Conservation (phyloP, 2,329 filamentous ascomycete species). For the Rhinocladiella mackenziei region DNA sequence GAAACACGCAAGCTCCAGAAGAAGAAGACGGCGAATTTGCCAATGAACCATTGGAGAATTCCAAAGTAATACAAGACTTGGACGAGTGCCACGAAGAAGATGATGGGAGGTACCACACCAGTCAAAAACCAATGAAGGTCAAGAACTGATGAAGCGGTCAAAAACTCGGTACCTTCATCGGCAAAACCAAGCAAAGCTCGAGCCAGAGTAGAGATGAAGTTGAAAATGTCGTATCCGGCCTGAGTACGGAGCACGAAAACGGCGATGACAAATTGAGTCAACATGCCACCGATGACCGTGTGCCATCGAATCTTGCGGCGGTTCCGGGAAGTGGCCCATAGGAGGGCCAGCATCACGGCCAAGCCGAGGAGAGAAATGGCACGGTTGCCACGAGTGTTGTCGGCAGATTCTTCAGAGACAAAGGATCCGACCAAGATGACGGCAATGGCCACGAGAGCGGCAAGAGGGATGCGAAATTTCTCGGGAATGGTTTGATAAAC, state of each 20-base stretch:
- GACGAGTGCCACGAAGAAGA: conserved; percentile 93
- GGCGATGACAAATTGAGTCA: conserved; percentile 81
- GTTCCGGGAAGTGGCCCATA: conserved; percentile 70
- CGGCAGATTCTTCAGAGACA: conserved; percentile 62
- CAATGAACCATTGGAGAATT: conserved; percentile 82
- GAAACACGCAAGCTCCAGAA: conserved; percentile 86
- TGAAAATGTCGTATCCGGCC: conserved; percentile 85
- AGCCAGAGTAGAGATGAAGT: conserved; percentile 75
- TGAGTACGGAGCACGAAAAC: conserved; percentile 80
- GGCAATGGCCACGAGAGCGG: conserved; percentile 60
- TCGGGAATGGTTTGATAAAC: conserved; percentile 62
- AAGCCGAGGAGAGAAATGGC: conserved; percentile 78
- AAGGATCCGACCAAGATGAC: conserved; percentile 77
- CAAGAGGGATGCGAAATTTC: conserved; percentile 60
- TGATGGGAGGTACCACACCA: conserved; percentile 79
- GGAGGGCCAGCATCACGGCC: conserved; percentile 60
- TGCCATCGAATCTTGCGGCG: conserved; percentile 62
- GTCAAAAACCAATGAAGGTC: conserved; percentile 65
- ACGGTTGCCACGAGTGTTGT: conserved; percentile 77
- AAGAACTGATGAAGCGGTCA: conserved; percentile 52
- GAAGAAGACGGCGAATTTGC: conserved; percentile 84
- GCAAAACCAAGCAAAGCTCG: conserved; percentile 73
- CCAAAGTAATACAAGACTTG: conserved; percentile 79
- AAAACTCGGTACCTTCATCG: conserved; percentile 66
- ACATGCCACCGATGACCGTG: conserved; percentile 82